phyloP scores from a whole-genome alignment of 2,329 filamentous ascomycete species.

The Graphium sp. region DNA sequence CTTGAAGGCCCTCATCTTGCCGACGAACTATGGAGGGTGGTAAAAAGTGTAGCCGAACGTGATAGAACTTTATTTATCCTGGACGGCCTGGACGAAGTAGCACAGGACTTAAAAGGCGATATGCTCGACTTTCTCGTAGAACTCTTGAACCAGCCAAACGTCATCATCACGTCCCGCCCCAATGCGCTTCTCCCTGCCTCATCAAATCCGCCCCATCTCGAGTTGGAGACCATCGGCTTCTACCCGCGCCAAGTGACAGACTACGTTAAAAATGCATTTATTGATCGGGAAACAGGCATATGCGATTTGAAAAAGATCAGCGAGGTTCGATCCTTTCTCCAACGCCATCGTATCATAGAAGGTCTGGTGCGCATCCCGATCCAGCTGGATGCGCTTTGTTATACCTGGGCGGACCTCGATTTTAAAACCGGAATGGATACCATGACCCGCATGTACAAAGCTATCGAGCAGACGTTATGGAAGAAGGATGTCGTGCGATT shows the following conservation, averaged over 20 bases:
- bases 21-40: constrained; percentile 6
- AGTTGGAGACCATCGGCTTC: constrained; percentile 23
- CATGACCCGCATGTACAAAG: constrained; percentile 18
- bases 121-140: constrained; percentile 10
- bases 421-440: constrained; percentile 10
- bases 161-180: constrained; percentile 23
- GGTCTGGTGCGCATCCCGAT: constrained; percentile 23
- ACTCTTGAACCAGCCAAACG: constrained; percentile 15
- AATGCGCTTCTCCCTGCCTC: constrained; percentile 6
- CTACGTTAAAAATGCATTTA: constrained; percentile 11
- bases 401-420: constrained; percentile 12
- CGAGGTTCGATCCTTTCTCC: constrained; percentile 15
- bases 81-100: constrained; percentile 25
- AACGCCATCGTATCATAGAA: constrained; percentile 14
- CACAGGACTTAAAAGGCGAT: constrained; percentile 6
- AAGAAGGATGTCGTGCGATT: constrained; percentile 17
- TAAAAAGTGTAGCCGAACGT: constrained; percentile 3
- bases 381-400: constrained; percentile 24
- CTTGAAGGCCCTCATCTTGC: constrained; percentile 6
- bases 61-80: constrained; percentile 19
- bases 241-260: constrained; percentile 14
- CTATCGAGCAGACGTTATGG: constrained; percentile 18
- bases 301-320: constrained; percentile 4
- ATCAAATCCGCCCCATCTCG: constrained; percentile 12
- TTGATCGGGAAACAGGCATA: no score